Evolutionary conservation across 2,329 filamentous ascomycete genomes (phyloP), one percentile per base, ranked within the genome.

Genomic region (Stagonosporopsis cucurbitacearum): DNA sequence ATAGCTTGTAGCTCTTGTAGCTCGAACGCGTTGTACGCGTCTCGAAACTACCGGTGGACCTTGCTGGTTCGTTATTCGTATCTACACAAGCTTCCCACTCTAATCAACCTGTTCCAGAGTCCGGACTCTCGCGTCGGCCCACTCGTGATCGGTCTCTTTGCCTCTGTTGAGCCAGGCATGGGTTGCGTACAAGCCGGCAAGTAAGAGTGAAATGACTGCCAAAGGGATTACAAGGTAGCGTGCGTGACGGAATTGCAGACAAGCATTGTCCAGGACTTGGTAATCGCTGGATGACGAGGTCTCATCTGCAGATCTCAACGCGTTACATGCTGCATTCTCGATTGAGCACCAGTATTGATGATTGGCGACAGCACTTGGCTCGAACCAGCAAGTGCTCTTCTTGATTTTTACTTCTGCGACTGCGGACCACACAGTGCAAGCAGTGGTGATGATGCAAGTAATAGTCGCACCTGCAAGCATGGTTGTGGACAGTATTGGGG

Each of bases 291-390:
- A 7, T 8, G 22, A 41, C 3, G 2, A 11, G 4, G 17, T 7
- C 15, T 44, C 48, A 23, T 50, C 48, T 13, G 39, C 13, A 15
- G 40, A 49, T 25, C 45, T 35, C 6, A 40, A 17, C 3, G 48
- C 7, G 17, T 43, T 50, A 30, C 48, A 50, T 7, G 48, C 48
- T 2, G 48, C 20, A 3, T 50, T 50, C 30, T 50, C 48, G 22
- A 50, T 50, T 2, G 48, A 43, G 39, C 48, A 50, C 2, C 20
- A 20, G 30, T 43, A 50, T 12, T 50, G 48, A 22, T 37, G 9
- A 3, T 32, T 26, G n/a, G 15, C 12, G 11, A 6, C 3, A 1
- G 48, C 39, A 9, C 25, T 26, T 4, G 37, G 30, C 13, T 50
- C 39, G 39, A 43, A 36, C 22, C 15, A 20, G n/a, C 48, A 50